Conservation (phyloP, 257 asterid species). For the Gynochthodes officinalis region DNA sequence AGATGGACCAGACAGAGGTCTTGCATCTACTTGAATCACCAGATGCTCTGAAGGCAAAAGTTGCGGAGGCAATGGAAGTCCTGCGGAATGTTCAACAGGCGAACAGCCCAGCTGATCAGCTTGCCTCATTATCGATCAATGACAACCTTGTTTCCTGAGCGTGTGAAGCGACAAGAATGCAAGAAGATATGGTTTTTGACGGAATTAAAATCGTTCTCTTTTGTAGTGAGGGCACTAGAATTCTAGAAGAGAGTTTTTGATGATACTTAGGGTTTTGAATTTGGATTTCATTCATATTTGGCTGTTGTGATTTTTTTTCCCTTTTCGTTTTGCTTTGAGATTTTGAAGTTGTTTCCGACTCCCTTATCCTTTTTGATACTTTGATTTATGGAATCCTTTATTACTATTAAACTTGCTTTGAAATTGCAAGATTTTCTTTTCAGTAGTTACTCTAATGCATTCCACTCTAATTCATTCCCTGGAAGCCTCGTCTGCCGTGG, state of each 20-base stretch:
- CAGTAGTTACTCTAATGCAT: too few relatives aligned
- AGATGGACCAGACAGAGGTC: slow-evolving; percentile 59
- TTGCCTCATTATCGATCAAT: slow-evolving; percentile 41
- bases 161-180: slow-evolving; percentile 14
- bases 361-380: neutral
- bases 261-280: neutral
- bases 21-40: slow-evolving; percentile 56
- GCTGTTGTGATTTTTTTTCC: neutral
- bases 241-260: slow-evolving; percentile 13
- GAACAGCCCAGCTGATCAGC: slow-evolving; percentile 38
- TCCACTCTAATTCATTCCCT: too few relatives aligned
- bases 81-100: slow-evolving; percentile 44
- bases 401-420: neutral
- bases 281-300: neutral
- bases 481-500: too few relatives aligned
- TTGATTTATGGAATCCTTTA: neutral
- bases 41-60: slow-evolving; percentile 50
- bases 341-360: neutral
- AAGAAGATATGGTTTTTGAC: slow-evolving; percentile 13
- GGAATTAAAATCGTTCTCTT: neutral
- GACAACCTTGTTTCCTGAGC: slow-evolving; percentile 34
- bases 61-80: slow-evolving; percentile 52
- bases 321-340: neutral
- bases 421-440: neutral
- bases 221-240: slow-evolving; percentile 17